Percentiles rank a stretch among this genome's conserved stretches.
Evolutionary conservation across 805 yeast species (phyloP).

Genomic region (Barnettozyma vustinii): DNA sequence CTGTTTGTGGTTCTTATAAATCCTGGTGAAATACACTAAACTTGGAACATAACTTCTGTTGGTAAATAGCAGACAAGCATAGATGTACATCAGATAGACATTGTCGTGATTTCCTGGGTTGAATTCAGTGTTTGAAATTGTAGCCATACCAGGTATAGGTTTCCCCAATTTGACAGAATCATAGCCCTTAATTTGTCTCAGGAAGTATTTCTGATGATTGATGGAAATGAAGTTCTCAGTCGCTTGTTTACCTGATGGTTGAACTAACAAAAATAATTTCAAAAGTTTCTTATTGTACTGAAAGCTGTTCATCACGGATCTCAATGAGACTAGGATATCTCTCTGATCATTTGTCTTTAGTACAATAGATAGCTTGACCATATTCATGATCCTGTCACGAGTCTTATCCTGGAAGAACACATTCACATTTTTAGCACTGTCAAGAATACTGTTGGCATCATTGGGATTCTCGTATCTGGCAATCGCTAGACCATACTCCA

Average conservation of each 20-base stretch:
- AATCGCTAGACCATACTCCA: constrained; percentile 68
- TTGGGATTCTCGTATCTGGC: constrained; percentile 54
- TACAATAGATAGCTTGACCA: constrained; percentile 64
- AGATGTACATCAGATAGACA: constrained; percentile 71
- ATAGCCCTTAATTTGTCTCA: constrained; percentile 85
- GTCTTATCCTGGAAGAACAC: constrained; percentile 67
- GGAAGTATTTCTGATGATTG: constrained; percentile 82
- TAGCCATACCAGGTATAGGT: constrained; percentile 74
- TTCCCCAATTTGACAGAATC: constrained; percentile 59
- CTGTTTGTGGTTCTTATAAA: constrained; percentile 57
- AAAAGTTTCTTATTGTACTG: constrained; percentile 72
- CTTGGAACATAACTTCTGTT: constrained; percentile 82
- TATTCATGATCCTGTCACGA: constrained; percentile 52
- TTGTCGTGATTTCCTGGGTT: constrained; percentile 40
- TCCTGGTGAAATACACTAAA: constrained; percentile 67
- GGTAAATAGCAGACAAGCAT: constrained; percentile 74
- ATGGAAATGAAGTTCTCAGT: constrained; percentile 63
- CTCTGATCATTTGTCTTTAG: constrained; percentile 44
- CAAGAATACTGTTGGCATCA: constrained; percentile 64
- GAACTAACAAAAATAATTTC: constrained; percentile 61
- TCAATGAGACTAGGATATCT: constrained; percentile 49
- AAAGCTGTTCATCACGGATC: constrained; percentile 58
- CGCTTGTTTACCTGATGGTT: constrained; percentile 55
- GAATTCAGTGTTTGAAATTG: constrained; percentile 50
- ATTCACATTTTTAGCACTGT: constrained; percentile 70